Percentiles rank a stretch among this genome's conserved stretches.
These are phyloP conservation scores for Cupressus sempervirens DNA, from an alignment of 75 land plant species.

Conservation along the genomic window DNA sequence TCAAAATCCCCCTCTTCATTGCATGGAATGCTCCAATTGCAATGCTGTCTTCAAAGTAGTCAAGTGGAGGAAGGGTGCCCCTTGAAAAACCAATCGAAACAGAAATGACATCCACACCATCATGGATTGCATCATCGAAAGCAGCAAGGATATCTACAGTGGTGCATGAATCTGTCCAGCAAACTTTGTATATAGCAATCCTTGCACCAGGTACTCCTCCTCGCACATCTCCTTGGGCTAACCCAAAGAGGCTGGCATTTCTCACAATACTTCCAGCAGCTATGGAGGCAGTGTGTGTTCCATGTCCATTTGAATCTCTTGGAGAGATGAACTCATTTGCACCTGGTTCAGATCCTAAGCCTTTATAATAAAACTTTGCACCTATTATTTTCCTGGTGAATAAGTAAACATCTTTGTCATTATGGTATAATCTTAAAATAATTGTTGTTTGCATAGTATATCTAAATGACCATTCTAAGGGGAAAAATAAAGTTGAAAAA, in stretches of 20 bases:
- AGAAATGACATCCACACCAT: conserved; percentile 67
- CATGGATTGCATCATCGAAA: conserved; percentile 61
- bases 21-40: no score
- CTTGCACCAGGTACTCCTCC: conserved; percentile 52
- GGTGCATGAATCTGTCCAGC: conserved; percentile 38
- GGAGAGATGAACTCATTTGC: conserved; percentile 31
- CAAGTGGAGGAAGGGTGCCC: background rate
- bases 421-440: background rate
- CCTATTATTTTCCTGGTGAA: conserved; percentile 63
- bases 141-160: conserved; percentile 53
- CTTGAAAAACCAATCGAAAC: conserved; percentile 37
- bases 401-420: background rate
- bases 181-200: conserved; percentile 64
- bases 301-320: conserved; percentile 29
- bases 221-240: conserved; percentile 47
- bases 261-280: conserved; percentile 48
- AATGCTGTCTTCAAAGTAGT: background rate
- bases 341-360: conserved; percentile 7
- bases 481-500: no score
- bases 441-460: no score
- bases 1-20: no score
- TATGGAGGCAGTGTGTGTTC: conserved; percentile 51
- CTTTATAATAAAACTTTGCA: conserved; percentile 44
- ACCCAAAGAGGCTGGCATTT: conserved; percentile 55
- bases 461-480: no score